Evolutionary conservation across 345 rosid genomes (phyloP).

Genomic region (Gynandropsis gynandra): DNA sequence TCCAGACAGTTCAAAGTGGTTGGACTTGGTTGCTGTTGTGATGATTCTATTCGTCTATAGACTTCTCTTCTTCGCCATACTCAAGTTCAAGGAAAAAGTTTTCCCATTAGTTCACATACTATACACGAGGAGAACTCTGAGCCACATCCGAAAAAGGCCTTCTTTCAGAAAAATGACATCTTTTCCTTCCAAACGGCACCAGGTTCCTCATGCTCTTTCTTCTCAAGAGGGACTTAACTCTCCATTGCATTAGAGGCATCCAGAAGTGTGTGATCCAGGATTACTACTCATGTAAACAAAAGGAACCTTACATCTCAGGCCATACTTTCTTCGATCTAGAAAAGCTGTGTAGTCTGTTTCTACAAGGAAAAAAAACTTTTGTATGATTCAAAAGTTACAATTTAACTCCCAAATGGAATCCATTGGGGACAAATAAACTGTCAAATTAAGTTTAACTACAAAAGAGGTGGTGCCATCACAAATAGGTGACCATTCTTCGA

Average conservation of each 20-base stretch:
- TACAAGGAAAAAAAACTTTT: too few relatives aligned
- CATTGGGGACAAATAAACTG: too few relatives aligned
- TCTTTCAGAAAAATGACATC: conserved; percentile 53
- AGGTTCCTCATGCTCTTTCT: conserved; percentile 46
- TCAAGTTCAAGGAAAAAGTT: conserved; percentile 71
- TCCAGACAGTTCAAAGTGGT: conserved; percentile 62
- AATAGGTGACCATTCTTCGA: too few relatives aligned
- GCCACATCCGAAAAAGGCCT: conserved; percentile 56
- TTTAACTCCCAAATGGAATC: too few relatives aligned
- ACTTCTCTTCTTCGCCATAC: conserved; percentile 58
- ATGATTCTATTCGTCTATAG: conserved; percentile 62
- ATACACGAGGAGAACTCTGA: conserved; percentile 54
- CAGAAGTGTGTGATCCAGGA: too few relatives aligned
- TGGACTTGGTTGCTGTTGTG: conserved; percentile 55
- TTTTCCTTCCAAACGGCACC: conserved; percentile 49
- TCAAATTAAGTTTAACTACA: too few relatives aligned
- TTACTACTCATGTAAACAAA: too few relatives aligned
- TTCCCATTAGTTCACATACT: conserved; percentile 48
- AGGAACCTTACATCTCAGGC: too few relatives aligned
- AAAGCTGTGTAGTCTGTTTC: too few relatives aligned
- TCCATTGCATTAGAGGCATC: conserved; percentile 51
- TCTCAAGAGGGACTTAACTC: conserved; percentile 85
- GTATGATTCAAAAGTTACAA: too few relatives aligned
- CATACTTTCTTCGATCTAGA: too few relatives aligned
- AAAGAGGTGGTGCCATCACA: too few relatives aligned